Percentiles rank a stretch among this genome's conserved stretches.
Conservation (phyloP, 345 rosid species). For the Excoecaria cochinchinensis region DNA sequence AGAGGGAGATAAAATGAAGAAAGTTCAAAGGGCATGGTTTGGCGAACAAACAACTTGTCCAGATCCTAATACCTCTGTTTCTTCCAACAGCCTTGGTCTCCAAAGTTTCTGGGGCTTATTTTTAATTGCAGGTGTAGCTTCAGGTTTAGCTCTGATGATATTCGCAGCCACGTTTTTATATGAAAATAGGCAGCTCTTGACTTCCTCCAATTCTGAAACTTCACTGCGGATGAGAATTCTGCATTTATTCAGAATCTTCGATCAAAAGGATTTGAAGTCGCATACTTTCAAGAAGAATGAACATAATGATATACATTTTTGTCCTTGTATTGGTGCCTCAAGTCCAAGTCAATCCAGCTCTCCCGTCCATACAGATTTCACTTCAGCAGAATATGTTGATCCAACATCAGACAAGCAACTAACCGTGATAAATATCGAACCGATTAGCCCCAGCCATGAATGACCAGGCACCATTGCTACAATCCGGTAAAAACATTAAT, state of each 20-base stretch:
- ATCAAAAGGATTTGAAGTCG: constrained; percentile 19
- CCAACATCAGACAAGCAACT: not conserved
- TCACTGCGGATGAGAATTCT: constrained; percentile 7
- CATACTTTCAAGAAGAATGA: constrained; percentile 13
- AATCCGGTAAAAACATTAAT: too few relatives aligned
- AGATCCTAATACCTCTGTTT: constrained; percentile 11
- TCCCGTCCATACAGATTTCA: not conserved
- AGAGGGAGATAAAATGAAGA: constrained; percentile 23
- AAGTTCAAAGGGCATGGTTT: constrained; percentile 21
- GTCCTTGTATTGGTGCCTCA: not conserved
- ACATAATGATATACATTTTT: not conserved
- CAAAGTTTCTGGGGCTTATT: constrained; percentile 28
- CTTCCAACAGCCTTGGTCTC: constrained; percentile 22
- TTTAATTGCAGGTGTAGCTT: constrained; percentile 23
- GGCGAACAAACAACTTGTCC: constrained; percentile 2
- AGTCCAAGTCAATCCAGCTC: constrained; percentile 4
- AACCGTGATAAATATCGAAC: too few relatives aligned
- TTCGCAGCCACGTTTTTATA: constrained; percentile 7
- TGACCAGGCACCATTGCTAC: too few relatives aligned
- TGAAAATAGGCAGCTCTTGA: constrained; percentile 3
- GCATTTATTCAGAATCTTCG: constrained; percentile 9
- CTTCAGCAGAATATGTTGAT: not conserved
- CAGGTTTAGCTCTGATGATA: constrained; percentile 11
- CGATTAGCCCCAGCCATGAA: too few relatives aligned
- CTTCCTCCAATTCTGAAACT: not conserved